These are phyloP conservation scores for Fusarium avenaceum DNA, from an alignment of 2,329 filamentous ascomycete genomes.

Conservation along the genomic window DNA sequence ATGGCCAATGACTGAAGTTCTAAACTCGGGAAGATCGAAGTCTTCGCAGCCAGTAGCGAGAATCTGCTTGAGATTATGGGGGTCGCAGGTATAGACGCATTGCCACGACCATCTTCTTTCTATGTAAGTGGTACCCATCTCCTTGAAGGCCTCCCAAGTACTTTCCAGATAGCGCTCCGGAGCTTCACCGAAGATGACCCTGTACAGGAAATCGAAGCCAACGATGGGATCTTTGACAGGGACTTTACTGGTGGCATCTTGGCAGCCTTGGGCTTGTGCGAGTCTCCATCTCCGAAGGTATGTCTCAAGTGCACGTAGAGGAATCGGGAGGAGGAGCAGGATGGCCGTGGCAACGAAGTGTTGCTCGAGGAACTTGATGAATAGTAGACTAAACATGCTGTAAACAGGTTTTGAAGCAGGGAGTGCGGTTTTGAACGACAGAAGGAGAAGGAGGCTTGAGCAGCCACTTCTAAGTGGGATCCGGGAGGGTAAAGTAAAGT, in stretches of 20 bases:
- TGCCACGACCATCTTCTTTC: slow-evolving; percentile 52
- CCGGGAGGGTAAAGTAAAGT: slow-evolving; percentile 38
- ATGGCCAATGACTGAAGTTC: slow-evolving; percentile 55
- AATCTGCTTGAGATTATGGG: slow-evolving; percentile 68
- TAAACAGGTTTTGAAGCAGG: not conserved
- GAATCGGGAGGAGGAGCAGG: slow-evolving; percentile 38
- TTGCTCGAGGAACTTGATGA: slow-evolving; percentile 36
- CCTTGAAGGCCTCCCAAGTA: slow-evolving; percentile 46
- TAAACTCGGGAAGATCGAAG: slow-evolving; percentile 58
- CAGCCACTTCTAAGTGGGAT: slow-evolving; percentile 33
- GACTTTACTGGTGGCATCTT: slow-evolving; percentile 40
- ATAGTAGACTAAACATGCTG: slow-evolving; percentile 37
- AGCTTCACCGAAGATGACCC: slow-evolving; percentile 45
- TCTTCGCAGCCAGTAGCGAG: slow-evolving; percentile 66
- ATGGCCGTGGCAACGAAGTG: slow-evolving; percentile 36
- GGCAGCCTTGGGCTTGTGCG: slow-evolving; percentile 43
- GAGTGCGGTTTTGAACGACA: slow-evolving; percentile 6
- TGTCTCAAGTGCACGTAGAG: slow-evolving; percentile 29
- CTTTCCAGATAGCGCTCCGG: slow-evolving; percentile 50
- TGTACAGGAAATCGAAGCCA: slow-evolving; percentile 55
- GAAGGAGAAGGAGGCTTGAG: slow-evolving; percentile 26
- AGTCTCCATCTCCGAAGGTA: slow-evolving; percentile 34
- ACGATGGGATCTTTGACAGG: slow-evolving; percentile 51
- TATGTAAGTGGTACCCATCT: slow-evolving; percentile 53
- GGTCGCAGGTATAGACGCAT: slow-evolving; percentile 58